A percentile compares a stretch with the other conserved stretches of the same genome.
Evolutionary conservation across 1,139 yeast genomes (phyloP).

Genomic region (Tardiomyces depauwii): DNA sequence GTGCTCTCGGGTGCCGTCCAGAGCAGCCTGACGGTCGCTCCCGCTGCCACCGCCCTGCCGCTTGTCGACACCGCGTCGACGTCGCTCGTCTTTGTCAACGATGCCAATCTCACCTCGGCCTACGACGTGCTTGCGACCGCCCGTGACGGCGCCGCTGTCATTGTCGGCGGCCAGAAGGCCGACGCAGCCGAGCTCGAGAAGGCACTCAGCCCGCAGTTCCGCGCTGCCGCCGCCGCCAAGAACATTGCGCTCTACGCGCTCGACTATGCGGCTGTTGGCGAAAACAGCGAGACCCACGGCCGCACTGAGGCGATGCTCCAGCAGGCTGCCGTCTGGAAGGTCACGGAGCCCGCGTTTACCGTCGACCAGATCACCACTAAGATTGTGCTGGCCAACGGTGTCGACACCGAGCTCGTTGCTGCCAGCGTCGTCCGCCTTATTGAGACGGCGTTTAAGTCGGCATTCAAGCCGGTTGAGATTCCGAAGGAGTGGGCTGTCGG

Average conservation of each 20-base stretch:
- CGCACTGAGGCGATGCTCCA: slow-evolving; percentile 63
- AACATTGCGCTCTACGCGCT: slow-evolving; percentile 33
- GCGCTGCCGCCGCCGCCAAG: slow-evolving; percentile 43
- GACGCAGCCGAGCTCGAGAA: slow-evolving; percentile 35
- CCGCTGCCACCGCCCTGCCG: slow-evolving; percentile 8
- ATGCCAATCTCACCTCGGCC: slow-evolving; percentile 37
- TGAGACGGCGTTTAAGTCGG: slow-evolving; percentile 24
- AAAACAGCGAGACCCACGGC: slow-evolving; percentile 58
- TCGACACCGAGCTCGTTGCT: slow-evolving; percentile 72
- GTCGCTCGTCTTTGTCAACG: slow-evolving; percentile 54
- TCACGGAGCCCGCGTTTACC: slow-evolving; percentile 49
- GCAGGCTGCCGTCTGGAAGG: slow-evolving; percentile 75
- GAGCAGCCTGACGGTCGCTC: slow-evolving; percentile 49
- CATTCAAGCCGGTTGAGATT: slow-evolving; percentile 25
- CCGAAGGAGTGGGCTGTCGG: slow-evolving; percentile 18
- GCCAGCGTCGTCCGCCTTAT: slow-evolving; percentile 64
- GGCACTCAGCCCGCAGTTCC: slow-evolving; percentile 43
- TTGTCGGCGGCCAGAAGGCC: slow-evolving; percentile 33
- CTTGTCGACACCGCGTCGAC: slow-evolving; percentile 29
- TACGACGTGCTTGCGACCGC: slow-evolving; percentile 55
- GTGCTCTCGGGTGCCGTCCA: slow-evolving; percentile 67
- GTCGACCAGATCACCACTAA: slow-evolving; percentile 62
- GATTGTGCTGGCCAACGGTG: slow-evolving; percentile 70
- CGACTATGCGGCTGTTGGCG: slow-evolving; percentile 48
- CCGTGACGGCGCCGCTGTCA: slow-evolving; percentile 43